Evolutionary conservation across 108 stramenopile genomes (phyloP), one percentile per base, ranked within the genome.

Genomic region (Nitzschia palea): DNA sequence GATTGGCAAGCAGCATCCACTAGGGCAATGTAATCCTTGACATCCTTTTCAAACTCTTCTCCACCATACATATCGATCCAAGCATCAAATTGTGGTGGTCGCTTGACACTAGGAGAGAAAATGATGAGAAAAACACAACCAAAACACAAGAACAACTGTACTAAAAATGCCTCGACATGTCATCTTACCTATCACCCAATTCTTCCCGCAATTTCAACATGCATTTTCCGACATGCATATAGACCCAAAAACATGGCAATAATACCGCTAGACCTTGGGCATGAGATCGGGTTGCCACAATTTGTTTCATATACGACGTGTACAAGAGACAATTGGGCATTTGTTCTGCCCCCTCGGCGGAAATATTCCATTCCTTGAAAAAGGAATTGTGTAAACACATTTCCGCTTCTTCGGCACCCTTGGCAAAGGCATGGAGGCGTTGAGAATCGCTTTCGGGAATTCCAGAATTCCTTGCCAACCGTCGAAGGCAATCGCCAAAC

Each of bases 1-100:
- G 34, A 52, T 15, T 62, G 14, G 51, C 59, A 62, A 32, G 60
- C 70, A 28, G 51, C 61, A 55, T 92, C 85, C 29, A 88, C 89
- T 62, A 92, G 74, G 18, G 65, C 86, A 70, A 86, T 89, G 73
- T 87, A 95, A 45, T 84, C 85, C 0, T 54, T 82, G n/a, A 78
- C 90, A 40, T 87, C 86, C 37, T 76, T 80, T 67, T 86, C 89
- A 64, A 95, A 95, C 0, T 86, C 93, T 25, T 90, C 90, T 27
- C 88, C 85, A 10, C 70, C 87, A 60, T 95, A 95, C 86, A 91
- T 87, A 61, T 94, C 90, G 70, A 95, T 95, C 93, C 93, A 95
- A 9, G 87, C 87, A 78, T 95, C 90, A 66, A 82, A 91, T 64
- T 84, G 81, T 1, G 86, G 78, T 5, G 68, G 66, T n/a, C 89